These are phyloP conservation scores for Hirsutella rhossiliensis DNA, from an alignment of 2,329 filamentous ascomycete genomes.

Conservation along the genomic window DNA sequence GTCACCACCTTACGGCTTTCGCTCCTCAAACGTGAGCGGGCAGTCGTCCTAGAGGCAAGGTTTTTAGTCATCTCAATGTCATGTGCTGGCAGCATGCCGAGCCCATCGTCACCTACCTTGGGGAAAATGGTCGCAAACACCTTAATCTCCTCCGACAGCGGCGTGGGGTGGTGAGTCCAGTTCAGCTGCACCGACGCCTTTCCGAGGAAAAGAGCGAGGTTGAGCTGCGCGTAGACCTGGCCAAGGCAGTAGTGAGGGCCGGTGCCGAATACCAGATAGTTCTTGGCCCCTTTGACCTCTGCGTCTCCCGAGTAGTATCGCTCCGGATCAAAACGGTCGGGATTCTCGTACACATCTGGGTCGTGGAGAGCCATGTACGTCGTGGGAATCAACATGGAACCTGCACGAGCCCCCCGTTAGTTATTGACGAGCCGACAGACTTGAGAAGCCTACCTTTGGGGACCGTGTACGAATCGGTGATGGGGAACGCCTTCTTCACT, in stretches of 20 bases:
- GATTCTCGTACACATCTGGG: conserved; percentile 80
- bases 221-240: conserved; percentile 81
- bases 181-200: conserved; percentile 80
- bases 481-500: conserved; percentile 89
- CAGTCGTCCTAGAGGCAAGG: conserved; percentile 57
- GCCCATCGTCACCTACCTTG: conserved; percentile 47
- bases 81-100: too few species aligned
- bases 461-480: conserved; percentile 78
- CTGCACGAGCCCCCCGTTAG: conserved; percentile 19
- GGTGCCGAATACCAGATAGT: conserved; percentile 91
- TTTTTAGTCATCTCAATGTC: neutral
- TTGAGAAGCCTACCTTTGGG: conserved; percentile 54
- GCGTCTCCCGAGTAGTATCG: conserved; percentile 85
- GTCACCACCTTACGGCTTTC: conserved; percentile 18
- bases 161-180: conserved; percentile 82
- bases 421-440: neutral
- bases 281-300: conserved; percentile 77
- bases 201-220: conserved; percentile 79
- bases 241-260: conserved; percentile 95
- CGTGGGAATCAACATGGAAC: conserved; percentile 88
- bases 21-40: conserved; percentile 57
- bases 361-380: conserved; percentile 87
- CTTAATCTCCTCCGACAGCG: conserved; percentile 83
- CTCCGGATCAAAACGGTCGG: conserved; percentile 81
- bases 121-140: conserved; percentile 98